phyloP scores from a whole-genome alignment of 371 early-diverging fungal genomes.

The Batkoa obscura region DNA sequence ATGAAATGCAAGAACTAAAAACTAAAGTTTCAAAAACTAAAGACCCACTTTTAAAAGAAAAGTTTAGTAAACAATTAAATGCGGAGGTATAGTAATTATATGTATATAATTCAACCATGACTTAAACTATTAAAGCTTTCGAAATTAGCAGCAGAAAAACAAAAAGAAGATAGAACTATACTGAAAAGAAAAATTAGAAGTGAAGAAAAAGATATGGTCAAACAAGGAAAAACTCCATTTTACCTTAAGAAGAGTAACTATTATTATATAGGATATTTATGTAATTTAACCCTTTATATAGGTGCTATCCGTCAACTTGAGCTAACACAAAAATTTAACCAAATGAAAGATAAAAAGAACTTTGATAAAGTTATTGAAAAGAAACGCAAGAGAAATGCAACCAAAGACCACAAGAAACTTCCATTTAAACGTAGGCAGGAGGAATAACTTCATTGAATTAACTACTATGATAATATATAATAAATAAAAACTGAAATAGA shows the following conservation, averaged over 20 bases:
- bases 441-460: not conserved
- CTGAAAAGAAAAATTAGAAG: slow-evolving; percentile 50
- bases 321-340: slow-evolving; percentile 49
- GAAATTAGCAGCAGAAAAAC: slow-evolving; percentile 7
- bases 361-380: slow-evolving; percentile 66
- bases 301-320: slow-evolving; percentile 55
- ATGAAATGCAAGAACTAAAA: slow-evolving; percentile 41
- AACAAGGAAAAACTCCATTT: slow-evolving; percentile 70
- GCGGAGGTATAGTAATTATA: slow-evolving; percentile 20
- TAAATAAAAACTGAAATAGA: too few relatives aligned
- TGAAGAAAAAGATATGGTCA: slow-evolving; percentile 49
- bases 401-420: slow-evolving; percentile 31
- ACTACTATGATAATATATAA: too few relatives aligned
- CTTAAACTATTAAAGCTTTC: slow-evolving; percentile 8
- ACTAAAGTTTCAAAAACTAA: slow-evolving; percentile 32
- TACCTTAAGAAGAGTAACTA: slow-evolving; percentile 61
- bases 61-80: slow-evolving; percentile 19
- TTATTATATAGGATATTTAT: not conserved
- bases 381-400: slow-evolving; percentile 66
- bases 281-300: slow-evolving; percentile 10
- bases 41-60: slow-evolving; percentile 22
- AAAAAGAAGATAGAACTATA: slow-evolving; percentile 30
- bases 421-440: slow-evolving; percentile 9
- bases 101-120: not conserved
- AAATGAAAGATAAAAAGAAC: slow-evolving; percentile 22